Conservation (phyloP, 2,329 filamentous ascomycete genomes). For the Phialocephala sp. region DNA sequence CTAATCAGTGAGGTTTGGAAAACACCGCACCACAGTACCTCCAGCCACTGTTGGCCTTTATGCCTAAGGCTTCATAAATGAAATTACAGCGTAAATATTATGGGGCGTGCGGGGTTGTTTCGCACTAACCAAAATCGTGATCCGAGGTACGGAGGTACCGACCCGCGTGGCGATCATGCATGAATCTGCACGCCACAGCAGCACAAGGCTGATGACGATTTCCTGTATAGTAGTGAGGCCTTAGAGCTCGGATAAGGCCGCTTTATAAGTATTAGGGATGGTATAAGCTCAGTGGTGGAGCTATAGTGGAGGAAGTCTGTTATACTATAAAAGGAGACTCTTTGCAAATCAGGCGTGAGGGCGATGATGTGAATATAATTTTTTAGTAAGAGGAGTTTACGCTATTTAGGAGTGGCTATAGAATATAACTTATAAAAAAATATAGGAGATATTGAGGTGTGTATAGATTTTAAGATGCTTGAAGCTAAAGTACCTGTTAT, state of each 20-base stretch:
- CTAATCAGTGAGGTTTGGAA: too few relatives aligned
- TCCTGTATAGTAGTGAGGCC: constrained; percentile 8
- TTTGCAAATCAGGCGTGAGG: background rate
- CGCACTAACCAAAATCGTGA: constrained; percentile 2
- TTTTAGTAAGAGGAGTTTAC: constrained; percentile 17
- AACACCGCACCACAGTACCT: too few relatives aligned
- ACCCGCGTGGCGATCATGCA: too few relatives aligned
- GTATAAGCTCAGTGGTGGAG: too few relatives aligned
- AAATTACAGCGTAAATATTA: constrained; percentile 7
- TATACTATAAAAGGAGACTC: too few relatives aligned
- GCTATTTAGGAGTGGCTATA: constrained; percentile 22
- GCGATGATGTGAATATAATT: constrained; percentile 24
- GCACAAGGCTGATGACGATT: constrained; percentile 18
- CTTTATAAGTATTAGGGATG: constrained; percentile 20
- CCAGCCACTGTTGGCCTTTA: background rate
- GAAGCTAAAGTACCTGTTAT: constrained; percentile 26
- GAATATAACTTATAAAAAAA: constrained; percentile 13
- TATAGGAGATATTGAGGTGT: constrained; percentile 14
- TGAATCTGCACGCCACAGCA: too few relatives aligned
- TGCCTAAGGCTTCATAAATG: background rate
- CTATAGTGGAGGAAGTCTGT: too few relatives aligned
- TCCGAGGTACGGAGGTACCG: too few relatives aligned
- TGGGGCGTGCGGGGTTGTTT: constrained; percentile 14
- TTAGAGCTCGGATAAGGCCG: constrained; percentile 18
- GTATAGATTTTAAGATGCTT: constrained; percentile 20